Evolutionary conservation across 2,329 filamentous ascomycete species (phyloP).

Genomic region (Aspergillus sp.): DNA sequence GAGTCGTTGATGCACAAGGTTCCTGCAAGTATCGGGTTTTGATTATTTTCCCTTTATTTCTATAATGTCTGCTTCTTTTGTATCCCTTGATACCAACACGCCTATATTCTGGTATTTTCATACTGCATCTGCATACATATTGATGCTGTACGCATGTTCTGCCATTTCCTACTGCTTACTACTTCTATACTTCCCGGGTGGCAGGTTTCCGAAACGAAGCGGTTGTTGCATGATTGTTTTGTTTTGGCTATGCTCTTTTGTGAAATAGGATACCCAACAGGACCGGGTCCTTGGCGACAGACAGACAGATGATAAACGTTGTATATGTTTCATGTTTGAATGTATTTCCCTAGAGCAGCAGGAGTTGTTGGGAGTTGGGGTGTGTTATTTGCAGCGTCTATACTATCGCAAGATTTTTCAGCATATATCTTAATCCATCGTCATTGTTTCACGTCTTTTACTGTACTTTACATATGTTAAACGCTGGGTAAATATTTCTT

Average conservation of each 20-base stretch:
- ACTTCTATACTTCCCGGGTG: neutral
- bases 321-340: neutral
- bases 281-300: neutral
- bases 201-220: neutral
- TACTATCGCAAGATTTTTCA: neutral
- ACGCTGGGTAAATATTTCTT: too few relatives aligned
- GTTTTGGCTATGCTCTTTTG: neutral
- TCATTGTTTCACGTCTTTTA: neutral
- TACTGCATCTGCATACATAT: neutral
- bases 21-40: conserved; percentile 17
- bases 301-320: neutral
- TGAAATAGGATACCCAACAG: neutral
- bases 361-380: neutral
- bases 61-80: conserved; percentile 5
- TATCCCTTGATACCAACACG: neutral
- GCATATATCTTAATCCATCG: neutral
- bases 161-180: too few relatives aligned
- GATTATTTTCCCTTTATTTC: conserved; percentile 6
- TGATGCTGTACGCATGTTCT: neutral
- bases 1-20: conserved; percentile 13
- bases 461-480: too few relatives aligned
- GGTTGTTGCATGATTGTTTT: neutral
- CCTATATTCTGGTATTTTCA: neutral
- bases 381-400: neutral
- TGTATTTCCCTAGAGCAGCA: neutral